phyloP scores from a whole-genome alignment of 768 basidiomycete species.

The Rhodotorula kratochvilovae region DNA sequence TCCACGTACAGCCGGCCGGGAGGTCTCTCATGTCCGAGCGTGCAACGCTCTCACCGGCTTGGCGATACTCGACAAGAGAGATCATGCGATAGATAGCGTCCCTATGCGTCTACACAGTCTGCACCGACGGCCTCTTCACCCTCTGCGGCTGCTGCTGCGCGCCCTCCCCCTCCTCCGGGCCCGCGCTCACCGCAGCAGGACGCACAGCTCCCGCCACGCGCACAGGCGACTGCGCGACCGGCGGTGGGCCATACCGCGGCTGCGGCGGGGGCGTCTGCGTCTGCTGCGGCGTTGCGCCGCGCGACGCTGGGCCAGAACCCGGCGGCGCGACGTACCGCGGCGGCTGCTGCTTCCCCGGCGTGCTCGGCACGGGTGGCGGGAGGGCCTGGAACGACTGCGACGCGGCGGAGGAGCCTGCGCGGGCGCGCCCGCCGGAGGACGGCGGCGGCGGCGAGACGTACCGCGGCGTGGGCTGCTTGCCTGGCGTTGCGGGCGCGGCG shows the following conservation, averaged over 20 bases:
- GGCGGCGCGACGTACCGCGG: background rate
- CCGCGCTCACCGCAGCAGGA: no score
- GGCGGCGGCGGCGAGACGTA: background rate
- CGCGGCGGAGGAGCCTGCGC: background rate
- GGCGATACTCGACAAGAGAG: no score
- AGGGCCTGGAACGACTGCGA: background rate
- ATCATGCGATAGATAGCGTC: no score
- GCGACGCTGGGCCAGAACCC: no score
- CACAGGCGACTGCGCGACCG: background rate
- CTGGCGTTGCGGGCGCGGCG: background rate
- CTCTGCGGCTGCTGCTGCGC: background rate
- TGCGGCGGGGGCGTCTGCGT: background rate
- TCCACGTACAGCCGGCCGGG: no score
- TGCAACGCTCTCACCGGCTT: no score
- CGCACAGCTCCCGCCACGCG: no score
- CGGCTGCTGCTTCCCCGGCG: background rate
- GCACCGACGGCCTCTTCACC: background rate
- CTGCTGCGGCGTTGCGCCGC: background rate
- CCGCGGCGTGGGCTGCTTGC: background rate
- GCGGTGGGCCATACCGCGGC: background rate
- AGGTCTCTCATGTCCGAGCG: no score
- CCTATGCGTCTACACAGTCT: background rate
- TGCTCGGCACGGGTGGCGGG: background rate
- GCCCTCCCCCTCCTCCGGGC: no score
- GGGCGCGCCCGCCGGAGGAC: background rate